Evolutionary conservation across 1,284 basidiomycete species (phyloP).

Genomic region (Macrocystidia cucumis): DNA sequence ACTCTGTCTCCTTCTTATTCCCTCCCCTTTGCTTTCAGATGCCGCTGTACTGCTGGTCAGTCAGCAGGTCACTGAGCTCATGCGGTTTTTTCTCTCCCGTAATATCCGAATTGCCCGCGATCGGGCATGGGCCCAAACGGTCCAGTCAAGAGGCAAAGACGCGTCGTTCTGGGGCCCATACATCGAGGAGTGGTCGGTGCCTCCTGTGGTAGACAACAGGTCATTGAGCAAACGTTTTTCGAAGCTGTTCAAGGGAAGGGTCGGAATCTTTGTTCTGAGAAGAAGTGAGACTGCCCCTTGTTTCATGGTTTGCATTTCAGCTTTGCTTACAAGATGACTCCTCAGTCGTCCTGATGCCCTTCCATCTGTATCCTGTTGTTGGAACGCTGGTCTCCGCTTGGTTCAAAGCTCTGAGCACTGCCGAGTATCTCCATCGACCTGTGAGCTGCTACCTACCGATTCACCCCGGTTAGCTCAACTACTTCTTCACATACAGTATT

Average conservation of each 20-base stretch:
- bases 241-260: conserved; percentile 37
- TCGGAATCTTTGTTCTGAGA: conserved; percentile 42
- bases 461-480: neutral
- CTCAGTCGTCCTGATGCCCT: conserved; percentile 60
- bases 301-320: neutral
- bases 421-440: conserved; percentile 62
- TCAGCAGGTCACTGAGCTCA: conserved; percentile 63
- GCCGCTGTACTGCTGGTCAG: conserved; percentile 69
- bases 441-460: conserved; percentile 24
- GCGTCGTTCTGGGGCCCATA: conserved; percentile 83
- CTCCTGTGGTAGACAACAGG: conserved; percentile 36
- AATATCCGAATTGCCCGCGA: conserved; percentile 75
- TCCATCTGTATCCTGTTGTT: conserved; percentile 66
- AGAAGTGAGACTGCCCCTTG: conserved; percentile 16
- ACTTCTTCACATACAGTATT: conserved; percentile 47
- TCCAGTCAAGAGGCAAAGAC: conserved; percentile 72
- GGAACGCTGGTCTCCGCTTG: conserved; percentile 59
- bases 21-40: conserved; percentile 33
- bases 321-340: conserved; percentile 1
- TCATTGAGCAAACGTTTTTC: conserved; percentile 33
- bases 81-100: conserved; percentile 72
- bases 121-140: conserved; percentile 75
- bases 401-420: conserved; percentile 64
- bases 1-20: neutral
- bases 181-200: conserved; percentile 79